Percentiles rank a stretch among this genome's conserved stretches.
Conservation (phyloP, 1,139 yeast genomes). For the Yamadazyma atmosphaerica region DNA sequence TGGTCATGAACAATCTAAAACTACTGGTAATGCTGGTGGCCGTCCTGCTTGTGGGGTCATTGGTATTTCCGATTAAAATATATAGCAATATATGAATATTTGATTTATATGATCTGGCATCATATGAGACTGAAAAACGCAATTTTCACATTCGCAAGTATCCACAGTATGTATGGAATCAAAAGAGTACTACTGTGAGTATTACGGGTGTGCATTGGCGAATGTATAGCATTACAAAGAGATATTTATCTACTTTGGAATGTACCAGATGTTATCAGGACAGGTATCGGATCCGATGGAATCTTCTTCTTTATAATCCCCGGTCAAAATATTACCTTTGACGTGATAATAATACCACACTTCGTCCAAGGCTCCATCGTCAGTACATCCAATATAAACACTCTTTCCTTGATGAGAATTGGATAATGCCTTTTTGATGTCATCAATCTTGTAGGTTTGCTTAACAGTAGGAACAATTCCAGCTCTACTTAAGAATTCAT, state of each 20-base stretch:
- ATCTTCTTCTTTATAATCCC: conserved; percentile 33
- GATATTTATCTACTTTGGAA: conserved; percentile 37
- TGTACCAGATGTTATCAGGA: conserved; percentile 32
- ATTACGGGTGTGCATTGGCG: too few relatives aligned
- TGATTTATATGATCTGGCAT: background rate
- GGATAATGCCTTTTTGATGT: conserved; percentile 32
- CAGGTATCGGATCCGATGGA: conserved; percentile 25
- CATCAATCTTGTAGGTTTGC: conserved; percentile 29
- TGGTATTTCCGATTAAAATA: conserved; percentile 63
- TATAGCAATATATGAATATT: background rate
- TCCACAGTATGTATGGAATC: too few relatives aligned
- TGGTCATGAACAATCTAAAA: conserved; percentile 88
- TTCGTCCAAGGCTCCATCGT: conserved; percentile 33
- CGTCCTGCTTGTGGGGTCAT: conserved; percentile 99
- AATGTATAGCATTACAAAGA: too few relatives aligned
- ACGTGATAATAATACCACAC: conserved; percentile 41
- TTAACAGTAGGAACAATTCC: conserved; percentile 36
- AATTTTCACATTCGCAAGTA: background rate
- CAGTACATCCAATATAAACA: conserved; percentile 37
- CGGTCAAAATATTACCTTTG: conserved; percentile 37
- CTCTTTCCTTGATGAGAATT: conserved; percentile 27
- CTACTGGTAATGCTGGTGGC: conserved; percentile 98
- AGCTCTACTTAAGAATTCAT: conserved; percentile 30
- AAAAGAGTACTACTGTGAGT: too few relatives aligned
- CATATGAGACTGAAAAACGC: background rate